Evolutionary conservation across 768 basidiomycete genomes (phyloP), one percentile per base, ranked within the genome.

Genomic region (Auriscalpium orientale): DNA sequence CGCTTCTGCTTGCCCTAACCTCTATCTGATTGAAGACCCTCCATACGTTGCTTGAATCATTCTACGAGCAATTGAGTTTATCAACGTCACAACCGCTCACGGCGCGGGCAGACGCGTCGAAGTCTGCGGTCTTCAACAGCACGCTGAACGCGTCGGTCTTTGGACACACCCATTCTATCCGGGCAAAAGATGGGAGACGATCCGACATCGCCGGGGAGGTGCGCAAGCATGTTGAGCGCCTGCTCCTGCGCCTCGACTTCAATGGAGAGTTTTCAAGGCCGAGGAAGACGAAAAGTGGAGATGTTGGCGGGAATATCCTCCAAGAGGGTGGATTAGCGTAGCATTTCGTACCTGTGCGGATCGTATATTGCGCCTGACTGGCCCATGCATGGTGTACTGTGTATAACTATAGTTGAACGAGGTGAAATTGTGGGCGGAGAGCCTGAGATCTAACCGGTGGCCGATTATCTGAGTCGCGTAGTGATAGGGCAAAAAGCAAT

Each of bases 161-260:
- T 22, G 34, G 50, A 20, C 59, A 38, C 21, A 37, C 45, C 43
- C 70, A 56, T 74, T 78, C 78, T 57, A 78, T 78, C 56, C 70
- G 80, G 34, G 77, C 77, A 10, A 78, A 73, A 67, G 76, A 74
- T 7, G 74, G 70, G 12, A 81, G 76, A 62, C 75, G 77, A 11
- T 63, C 74, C 49, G 85, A 85, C 56, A 79, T 77, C 54, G 83
- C 83, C 38, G 85, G 80, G 46, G 80, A 87, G 53, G 86, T 87
- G 53, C 77, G 87, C 44, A 76, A 91, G 60, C 90, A 90, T 66
- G 80, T 94, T 11, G 93, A 95, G 67, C 80, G 91, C 21, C 67
- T 95, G 54, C 68, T 95, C 44, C 74, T 95, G 35, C 80, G 90
- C 40, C 71, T 95, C 12, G 93, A 95, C 70, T 89, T 93, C 67